Percentiles rank a stretch among this genome's conserved stretches.
Conservation (phyloP, 768 basidiomycete species). For the Pleurotus citrinopileatus region DNA sequence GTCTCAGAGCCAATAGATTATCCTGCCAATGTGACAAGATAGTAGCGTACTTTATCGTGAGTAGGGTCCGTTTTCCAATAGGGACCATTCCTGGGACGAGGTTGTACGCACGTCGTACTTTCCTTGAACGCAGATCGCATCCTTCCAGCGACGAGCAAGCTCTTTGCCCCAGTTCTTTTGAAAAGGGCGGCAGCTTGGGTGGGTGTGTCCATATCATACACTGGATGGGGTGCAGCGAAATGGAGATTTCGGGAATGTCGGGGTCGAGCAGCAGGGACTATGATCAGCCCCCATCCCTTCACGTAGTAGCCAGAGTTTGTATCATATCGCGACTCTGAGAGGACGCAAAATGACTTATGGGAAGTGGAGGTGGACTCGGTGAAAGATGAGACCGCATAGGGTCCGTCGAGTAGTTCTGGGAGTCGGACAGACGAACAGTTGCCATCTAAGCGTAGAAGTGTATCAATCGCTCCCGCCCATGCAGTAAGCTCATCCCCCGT, state of each 20-base stretch:
- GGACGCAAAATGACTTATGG: conserved; percentile 27
- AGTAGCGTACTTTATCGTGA: conserved; percentile 39
- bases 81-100: background rate
- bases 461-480: conserved; percentile 22
- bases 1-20: too few species aligned
- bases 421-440: conserved; percentile 26
- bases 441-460: conserved; percentile 25
- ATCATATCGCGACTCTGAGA: conserved; percentile 20
- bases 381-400: conserved; percentile 27
- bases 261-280: conserved; percentile 25
- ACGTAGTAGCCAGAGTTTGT: conserved; percentile 17
- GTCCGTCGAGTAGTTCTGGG: conserved; percentile 22
- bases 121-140: conserved; percentile 28
- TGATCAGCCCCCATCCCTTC: conserved; percentile 35
- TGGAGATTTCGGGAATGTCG: conserved; percentile 30
- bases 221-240: conserved; percentile 44
- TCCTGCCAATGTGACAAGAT: too few species aligned
- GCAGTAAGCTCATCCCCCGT: conserved; percentile 19
- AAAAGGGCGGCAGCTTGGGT: conserved; percentile 40
- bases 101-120: background rate
- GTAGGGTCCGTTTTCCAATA: conserved; percentile 46
- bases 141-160: conserved; percentile 41
- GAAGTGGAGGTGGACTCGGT: conserved; percentile 13
- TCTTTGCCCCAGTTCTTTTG: conserved; percentile 32
- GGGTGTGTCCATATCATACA: conserved; percentile 33